Evolutionary conservation across 768 basidiomycete species (phyloP).

Genomic region (Hemileccinum impolitum): DNA sequence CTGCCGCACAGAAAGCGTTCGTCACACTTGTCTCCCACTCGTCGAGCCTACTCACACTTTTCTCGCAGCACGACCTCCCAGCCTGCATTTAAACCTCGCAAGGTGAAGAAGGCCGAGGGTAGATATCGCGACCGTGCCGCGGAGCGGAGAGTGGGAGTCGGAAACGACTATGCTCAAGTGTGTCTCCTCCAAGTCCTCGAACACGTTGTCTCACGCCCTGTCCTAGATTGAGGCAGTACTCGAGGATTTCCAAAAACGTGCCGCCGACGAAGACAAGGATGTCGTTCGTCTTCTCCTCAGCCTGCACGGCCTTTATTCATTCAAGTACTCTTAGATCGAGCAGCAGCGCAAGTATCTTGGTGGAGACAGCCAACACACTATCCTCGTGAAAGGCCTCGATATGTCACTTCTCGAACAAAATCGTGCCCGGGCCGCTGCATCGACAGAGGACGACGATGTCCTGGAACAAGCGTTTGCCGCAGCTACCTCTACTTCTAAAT

Average conservation of each 20-base stretch:
- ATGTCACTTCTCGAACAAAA: conserved; percentile 81
- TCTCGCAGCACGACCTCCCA: conserved; percentile 46
- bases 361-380: conserved; percentile 80
- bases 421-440: conserved; percentile 59
- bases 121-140: conserved; percentile 75
- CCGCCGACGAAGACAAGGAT: conserved; percentile 55
- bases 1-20: conserved; percentile 15
- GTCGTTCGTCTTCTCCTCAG: conserved; percentile 41
- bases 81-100: conserved; percentile 79
- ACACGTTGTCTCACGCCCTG: background rate
- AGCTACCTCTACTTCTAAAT: conserved; percentile 30
- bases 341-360: conserved; percentile 75
- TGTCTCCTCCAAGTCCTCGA: conserved; percentile 6
- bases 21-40: background rate
- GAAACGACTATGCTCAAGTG: conserved; percentile 74
- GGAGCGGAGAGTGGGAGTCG: conserved; percentile 64
- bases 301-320: background rate
- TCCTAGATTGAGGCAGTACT: conserved; percentile 72
- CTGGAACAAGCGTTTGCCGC: conserved; percentile 74
- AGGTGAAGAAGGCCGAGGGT: conserved; percentile 58
- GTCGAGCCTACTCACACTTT: background rate
- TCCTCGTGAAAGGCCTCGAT: conserved; percentile 90
- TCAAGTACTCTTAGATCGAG: conserved; percentile 52
- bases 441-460: conserved; percentile 70
- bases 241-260: conserved; percentile 74